phyloP scores from a whole-genome alignment of 257 asterid genomes.

The Galeopsis tetrahit region DNA sequence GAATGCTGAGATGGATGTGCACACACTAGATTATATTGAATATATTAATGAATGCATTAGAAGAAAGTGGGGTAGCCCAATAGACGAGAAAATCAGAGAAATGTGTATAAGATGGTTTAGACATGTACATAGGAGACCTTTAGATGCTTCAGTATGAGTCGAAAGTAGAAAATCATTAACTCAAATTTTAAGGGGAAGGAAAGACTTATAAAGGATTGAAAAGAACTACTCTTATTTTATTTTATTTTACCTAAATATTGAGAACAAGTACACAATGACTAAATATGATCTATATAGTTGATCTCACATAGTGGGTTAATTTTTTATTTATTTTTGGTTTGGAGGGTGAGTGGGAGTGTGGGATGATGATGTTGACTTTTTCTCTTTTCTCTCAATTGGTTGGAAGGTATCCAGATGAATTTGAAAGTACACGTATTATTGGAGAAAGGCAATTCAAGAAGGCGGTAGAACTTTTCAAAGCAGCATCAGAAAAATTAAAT shows the following conservation, averaged over 20 bases:
- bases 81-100: not conserved
- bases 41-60: not conserved
- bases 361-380: not conserved
- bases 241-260: not conserved
- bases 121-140: not conserved
- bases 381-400: constrained; percentile 38
- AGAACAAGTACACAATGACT: not conserved
- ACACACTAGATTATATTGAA: not conserved
- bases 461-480: constrained; percentile 78
- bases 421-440: constrained; percentile 91
- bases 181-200: not conserved
- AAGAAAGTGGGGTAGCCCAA: not conserved
- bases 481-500: constrained; percentile 71
- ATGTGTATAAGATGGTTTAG: not conserved
- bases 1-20: not conserved
- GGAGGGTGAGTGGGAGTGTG: not conserved
- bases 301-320: not conserved
- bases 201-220: not conserved
- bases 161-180: constrained; percentile 1
- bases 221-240: not conserved
- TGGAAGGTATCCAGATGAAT: constrained; percentile 88
- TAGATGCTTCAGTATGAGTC: not conserved
- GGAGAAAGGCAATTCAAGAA: constrained; percentile 90
- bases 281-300: not conserved
- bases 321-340: not conserved